Evolutionary conservation across 345 rosid species (phyloP).

Genomic region (Ricinus communis): DNA sequence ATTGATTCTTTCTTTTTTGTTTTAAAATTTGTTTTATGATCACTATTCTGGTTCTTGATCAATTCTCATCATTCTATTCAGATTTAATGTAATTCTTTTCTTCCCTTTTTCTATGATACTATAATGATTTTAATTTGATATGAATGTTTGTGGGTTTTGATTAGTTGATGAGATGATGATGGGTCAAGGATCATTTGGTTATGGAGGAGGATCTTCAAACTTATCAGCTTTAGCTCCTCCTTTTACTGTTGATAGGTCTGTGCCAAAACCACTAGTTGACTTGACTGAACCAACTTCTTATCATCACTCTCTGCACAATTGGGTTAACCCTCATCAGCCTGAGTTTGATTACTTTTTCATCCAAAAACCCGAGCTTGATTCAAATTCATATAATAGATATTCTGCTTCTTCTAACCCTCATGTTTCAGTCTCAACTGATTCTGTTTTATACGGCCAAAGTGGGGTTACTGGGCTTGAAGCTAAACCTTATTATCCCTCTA

Average conservation of each 20-base stretch:
- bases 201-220: constrained; percentile 44
- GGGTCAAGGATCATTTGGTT: constrained; percentile 38
- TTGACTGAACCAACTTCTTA: constrained; percentile 33
- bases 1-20: no score
- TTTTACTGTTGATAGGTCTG: constrained; percentile 47
- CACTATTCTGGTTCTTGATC: no score
- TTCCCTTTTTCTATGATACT: no score
- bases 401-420: constrained; percentile 26
- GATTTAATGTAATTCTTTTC: no score
- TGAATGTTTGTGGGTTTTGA: constrained; percentile 11
- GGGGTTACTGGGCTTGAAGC: constrained; percentile 30
- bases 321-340: constrained; percentile 18
- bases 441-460: constrained; percentile 27
- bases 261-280: constrained; percentile 36
- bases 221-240: constrained; percentile 64
- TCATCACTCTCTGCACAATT: constrained; percentile 30
- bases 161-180: constrained; percentile 36
- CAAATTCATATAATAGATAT: constrained; percentile 26
- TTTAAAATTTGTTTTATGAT: no score
- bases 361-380: constrained; percentile 17
- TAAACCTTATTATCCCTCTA: constrained; percentile 38
- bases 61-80: no score
- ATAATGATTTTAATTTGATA: no score
- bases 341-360: constrained; percentile 15
- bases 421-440: constrained; percentile 22